Percentiles rank a stretch among this genome's conserved stretches.
phyloP scores from a whole-genome alignment of 2,329 filamentous ascomycete species.

The Aspergillus piperis region DNA sequence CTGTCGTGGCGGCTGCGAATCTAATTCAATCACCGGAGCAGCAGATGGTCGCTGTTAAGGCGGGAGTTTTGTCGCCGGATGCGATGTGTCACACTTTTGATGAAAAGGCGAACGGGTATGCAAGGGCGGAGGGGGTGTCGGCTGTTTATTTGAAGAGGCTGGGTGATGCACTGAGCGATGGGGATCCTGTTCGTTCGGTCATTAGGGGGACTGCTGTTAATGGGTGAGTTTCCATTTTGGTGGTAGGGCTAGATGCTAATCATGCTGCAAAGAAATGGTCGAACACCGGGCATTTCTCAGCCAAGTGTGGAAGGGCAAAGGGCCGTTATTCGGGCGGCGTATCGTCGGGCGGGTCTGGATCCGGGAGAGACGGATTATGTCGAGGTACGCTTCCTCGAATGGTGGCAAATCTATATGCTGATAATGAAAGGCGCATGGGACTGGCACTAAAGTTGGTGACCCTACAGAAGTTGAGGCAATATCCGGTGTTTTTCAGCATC shows the following conservation, averaged over 20 bases:
- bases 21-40: conserved; percentile 23
- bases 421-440: conserved; percentile 8
- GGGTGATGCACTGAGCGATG: conserved; percentile 2
- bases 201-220: conserved; percentile 7
- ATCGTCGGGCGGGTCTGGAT: not conserved
- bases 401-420: not conserved
- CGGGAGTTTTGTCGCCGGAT: conserved; percentile 36
- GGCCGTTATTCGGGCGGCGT: conserved; percentile 1
- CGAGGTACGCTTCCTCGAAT: not conserved
- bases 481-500: not conserved
- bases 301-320: conserved; percentile 1
- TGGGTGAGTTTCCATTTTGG: not conserved
- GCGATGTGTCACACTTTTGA: conserved; percentile 21
- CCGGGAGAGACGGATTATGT: not conserved
- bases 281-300: not conserved
- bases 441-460: conserved; percentile 12
- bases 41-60: conserved; percentile 28
- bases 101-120: conserved; percentile 12
- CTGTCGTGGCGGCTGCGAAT: conserved; percentile 27
- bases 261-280: not conserved
- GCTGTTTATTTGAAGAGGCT: conserved; percentile 12
- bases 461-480: conserved; percentile 4
- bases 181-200: conserved; percentile 8
- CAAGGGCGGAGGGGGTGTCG: conserved; percentile 9
- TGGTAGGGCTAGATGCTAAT: not conserved